Percentiles rank a stretch among this genome's conserved stretches.
Evolutionary conservation across 345 rosid species (phyloP).

Genomic region (Pelargonium nanum): DNA sequence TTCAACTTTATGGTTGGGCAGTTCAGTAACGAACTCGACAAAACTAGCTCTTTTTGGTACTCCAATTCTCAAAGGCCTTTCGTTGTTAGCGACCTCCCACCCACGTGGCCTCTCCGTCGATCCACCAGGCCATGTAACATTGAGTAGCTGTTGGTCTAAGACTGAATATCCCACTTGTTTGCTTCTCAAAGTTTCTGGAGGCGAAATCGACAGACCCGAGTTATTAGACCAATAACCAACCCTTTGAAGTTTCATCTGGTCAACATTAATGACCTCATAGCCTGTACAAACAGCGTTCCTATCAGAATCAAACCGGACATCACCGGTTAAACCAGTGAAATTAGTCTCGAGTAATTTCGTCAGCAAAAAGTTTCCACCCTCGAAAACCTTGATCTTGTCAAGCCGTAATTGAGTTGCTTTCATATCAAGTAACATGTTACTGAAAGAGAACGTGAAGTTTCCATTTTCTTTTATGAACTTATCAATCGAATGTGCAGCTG

Average conservation of each 20-base stretch:
- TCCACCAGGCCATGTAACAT: constrained; percentile 80
- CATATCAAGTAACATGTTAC: constrained; percentile 19
- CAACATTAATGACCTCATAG: constrained; percentile 69
- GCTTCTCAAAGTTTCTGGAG: constrained; percentile 29
- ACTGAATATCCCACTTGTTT: constrained; percentile 17
- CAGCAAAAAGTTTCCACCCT: constrained; percentile 42
- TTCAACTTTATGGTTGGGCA: constrained; percentile 27
- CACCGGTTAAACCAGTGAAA: constrained; percentile 71
- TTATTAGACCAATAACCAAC: constrained; percentile 66
- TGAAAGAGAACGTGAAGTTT: constrained; percentile 49
- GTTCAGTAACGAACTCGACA: constrained; percentile 54
- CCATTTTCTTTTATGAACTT: constrained; percentile 34
- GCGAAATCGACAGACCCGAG: constrained; percentile 43
- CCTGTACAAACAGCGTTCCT: constrained; percentile 36
- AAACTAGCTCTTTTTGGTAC: constrained; percentile 79
- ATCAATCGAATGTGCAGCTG: constrained; percentile 50
- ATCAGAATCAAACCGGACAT: constrained; percentile 41
- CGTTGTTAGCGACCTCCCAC: constrained; percentile 58
- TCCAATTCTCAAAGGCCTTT: constrained; percentile 59
- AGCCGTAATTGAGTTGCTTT: constrained; percentile 26
- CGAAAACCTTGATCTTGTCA: constrained; percentile 46
- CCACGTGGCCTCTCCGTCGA: constrained; percentile 60
- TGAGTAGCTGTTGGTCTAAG: constrained; percentile 35
- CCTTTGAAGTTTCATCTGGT: constrained; percentile 23
- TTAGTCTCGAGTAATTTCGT: constrained; percentile 41